Evolutionary conservation across 495 filamentous ascomycete species (phyloP).

Genomic region (Astrothelium subdiscretum): DNA sequence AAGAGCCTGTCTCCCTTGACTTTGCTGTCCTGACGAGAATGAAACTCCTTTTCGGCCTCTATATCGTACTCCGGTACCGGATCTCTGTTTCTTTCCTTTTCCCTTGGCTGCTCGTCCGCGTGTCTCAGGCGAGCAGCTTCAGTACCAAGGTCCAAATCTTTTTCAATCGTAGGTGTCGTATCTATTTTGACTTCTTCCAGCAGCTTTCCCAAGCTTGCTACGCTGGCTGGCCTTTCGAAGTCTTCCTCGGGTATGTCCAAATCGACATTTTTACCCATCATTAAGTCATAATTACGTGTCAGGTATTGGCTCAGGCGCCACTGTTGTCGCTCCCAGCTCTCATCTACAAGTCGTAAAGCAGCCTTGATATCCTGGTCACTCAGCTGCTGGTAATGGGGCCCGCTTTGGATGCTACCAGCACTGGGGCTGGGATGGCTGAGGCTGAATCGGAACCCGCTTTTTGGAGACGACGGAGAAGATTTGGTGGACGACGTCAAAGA

Average conservation of each 20-base stretch:
- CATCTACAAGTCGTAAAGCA: conserved; percentile 41
- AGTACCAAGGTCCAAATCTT: conserved; percentile 19
- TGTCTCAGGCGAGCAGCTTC: not conserved
- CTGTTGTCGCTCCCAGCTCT: conserved; percentile 52
- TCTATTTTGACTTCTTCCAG: conserved; percentile 26
- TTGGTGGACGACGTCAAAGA: not conserved
- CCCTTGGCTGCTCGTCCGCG: not conserved
- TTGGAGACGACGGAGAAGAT: not conserved
- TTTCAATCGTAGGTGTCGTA: conserved; percentile 28
- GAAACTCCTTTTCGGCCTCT: not conserved
- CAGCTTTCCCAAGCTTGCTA: conserved; percentile 22
- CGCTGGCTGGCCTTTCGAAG: conserved; percentile 24
- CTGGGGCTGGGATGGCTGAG: not conserved
- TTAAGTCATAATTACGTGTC: conserved; percentile 48
- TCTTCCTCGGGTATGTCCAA: conserved; percentile 25
- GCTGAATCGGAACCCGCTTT: not conserved
- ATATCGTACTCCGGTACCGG: not conserved
- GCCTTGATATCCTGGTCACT: conserved; percentile 31
- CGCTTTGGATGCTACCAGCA: not conserved
- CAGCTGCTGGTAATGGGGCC: conserved; percentile 1
- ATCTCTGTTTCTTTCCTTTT: not conserved
- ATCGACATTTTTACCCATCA: conserved; percentile 30
- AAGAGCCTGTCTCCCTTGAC: not conserved
- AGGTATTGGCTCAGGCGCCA: conserved; percentile 47
- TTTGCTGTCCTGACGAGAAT: not conserved